These are phyloP conservation scores for Brasenia schreberi DNA, from an alignment of 164 flowering plant genomes.

Conservation along the genomic window DNA sequence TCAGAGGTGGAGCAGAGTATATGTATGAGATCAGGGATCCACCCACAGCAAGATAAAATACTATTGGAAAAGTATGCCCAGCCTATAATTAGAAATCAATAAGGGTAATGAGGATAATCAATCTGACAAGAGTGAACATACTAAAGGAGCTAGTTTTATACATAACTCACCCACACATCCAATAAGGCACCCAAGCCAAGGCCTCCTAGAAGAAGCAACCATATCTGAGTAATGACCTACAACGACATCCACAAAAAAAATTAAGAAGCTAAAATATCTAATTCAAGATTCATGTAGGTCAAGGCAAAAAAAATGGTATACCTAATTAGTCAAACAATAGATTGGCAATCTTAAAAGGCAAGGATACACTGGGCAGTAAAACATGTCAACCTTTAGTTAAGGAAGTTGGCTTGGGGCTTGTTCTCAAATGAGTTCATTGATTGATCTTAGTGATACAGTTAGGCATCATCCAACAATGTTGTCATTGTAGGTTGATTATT, in stretches of 20 bases:
- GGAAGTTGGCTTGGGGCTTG: too few relatives aligned
- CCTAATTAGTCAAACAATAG: too few relatives aligned
- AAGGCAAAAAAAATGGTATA: too few relatives aligned
- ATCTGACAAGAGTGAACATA: neutral
- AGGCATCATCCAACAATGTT: too few relatives aligned
- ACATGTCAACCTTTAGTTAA: too few relatives aligned
- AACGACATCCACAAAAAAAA: neutral
- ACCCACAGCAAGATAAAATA: conserved; percentile 88
- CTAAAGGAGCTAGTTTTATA: neutral
- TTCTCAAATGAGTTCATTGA: too few relatives aligned
- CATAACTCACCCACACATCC: conserved; percentile 75
- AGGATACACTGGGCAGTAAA: too few relatives aligned
- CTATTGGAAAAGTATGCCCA: conserved; percentile 63
- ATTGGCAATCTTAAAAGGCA: too few relatives aligned
- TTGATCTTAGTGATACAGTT: too few relatives aligned
- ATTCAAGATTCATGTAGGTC: neutral
- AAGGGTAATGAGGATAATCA: neutral
- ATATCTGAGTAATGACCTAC: conserved; percentile 83
- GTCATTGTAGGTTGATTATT: too few relatives aligned
- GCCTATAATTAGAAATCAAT: conserved; percentile 34
- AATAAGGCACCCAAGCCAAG: conserved; percentile 66
- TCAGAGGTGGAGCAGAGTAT: conserved; percentile 95
- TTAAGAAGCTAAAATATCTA: neutral
- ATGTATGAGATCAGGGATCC: conserved; percentile 83
- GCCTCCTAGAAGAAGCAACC: conserved; percentile 86